Base-by-base conservation (phyloP, 768 basidiomycete species). In the Trichaptum fuscoviolaceum region DNA sequence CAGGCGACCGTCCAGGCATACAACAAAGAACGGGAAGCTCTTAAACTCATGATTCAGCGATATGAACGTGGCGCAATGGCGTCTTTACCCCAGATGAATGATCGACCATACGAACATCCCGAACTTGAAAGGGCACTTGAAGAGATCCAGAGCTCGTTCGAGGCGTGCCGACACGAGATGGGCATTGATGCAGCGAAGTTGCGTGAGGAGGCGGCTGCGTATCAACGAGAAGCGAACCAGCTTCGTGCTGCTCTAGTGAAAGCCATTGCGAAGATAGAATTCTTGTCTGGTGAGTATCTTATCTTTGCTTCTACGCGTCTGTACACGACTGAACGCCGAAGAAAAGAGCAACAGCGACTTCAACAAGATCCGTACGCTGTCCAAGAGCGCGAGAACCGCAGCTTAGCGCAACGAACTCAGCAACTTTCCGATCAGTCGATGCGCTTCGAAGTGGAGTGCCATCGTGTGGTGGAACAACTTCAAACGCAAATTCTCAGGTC, bases 1-100 rank as follows among this genome's bases (percentile, higher is more conserved):
- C 88, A 91, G 35, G 77, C 78, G n/a, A 82, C 88, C 59, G 87
- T 93, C 57, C 89, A 92, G 71, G 88, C 90, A 9, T 92, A 91
- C 66, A 84, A 90, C 77, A 92, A 92, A 76, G 96, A 99, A 77
- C 80, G 94, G 6, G 97, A 97, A 70, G 85, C 93, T 59, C 83
- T 96, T 69, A 89, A 87, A 71, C 83, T 84, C 52, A 85, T 97
- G 83, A 81, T 95, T 18, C 81, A 82, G 20, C 78, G 91, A 63
- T 80, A 82, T 17, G 81, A 85, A 70, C 82, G 74, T 27, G 73
- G 72, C 23, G 65, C 12, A 30, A 57, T 25, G 69, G 67, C 15
- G 63, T 64, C 20, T 57, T 24, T 23, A 64, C 75, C 62, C 26
- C 73, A 76, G 23, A 67, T 78, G 63, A 77, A 75, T 25, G 75